Conservation (phyloP, 352 stramenopile genomes). For the Bremia lactucae region DNA sequence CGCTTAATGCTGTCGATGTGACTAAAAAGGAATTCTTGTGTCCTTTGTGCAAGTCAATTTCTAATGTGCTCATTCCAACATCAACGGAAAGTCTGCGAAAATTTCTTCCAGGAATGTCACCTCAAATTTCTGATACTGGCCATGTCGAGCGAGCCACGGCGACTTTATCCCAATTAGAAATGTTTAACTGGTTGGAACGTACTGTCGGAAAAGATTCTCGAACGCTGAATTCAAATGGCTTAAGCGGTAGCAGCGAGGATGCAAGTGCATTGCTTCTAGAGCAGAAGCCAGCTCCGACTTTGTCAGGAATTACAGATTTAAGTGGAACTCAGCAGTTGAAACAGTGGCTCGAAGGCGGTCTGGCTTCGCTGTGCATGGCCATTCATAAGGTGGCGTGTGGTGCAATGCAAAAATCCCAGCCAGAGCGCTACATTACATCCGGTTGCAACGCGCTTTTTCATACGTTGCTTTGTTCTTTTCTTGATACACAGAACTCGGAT, state of each 20-base stretch:
- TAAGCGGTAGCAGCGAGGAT: constrained; percentile 13
- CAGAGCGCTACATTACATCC: constrained; percentile 66
- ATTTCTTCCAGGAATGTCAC: constrained; percentile 18
- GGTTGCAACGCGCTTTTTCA: constrained; percentile 72
- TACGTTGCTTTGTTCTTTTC: constrained; percentile 66
- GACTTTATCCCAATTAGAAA: constrained; percentile 16
- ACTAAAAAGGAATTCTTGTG: constrained; percentile 96
- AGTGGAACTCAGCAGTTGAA: constrained; percentile 21
- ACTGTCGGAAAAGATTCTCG: constrained; percentile 13
- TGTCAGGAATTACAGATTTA: constrained; percentile 6
- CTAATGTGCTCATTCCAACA: constrained; percentile 91
- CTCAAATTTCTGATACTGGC: constrained; percentile 10
- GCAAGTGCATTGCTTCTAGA: constrained; percentile 18
- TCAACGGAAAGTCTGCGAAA: constrained; percentile 43
- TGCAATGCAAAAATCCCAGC: constrained; percentile 74
- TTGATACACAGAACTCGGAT: constrained; percentile 44
- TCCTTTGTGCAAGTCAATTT: constrained; percentile 95
- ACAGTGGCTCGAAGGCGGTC: constrained; percentile 53
- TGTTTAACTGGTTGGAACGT: constrained; percentile 40
- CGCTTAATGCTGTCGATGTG: constrained; percentile 90
- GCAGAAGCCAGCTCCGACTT: constrained; percentile 16
- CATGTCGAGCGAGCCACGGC: constrained; percentile 6
- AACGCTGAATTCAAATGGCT: constrained; percentile 2
- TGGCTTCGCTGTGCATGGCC: constrained; percentile 75
- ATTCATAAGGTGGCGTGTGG: constrained; percentile 77